These are phyloP conservation scores for Chytriomyces hyalinus DNA, from an alignment of 192 early-diverging fungal species.

Conservation along the genomic window DNA sequence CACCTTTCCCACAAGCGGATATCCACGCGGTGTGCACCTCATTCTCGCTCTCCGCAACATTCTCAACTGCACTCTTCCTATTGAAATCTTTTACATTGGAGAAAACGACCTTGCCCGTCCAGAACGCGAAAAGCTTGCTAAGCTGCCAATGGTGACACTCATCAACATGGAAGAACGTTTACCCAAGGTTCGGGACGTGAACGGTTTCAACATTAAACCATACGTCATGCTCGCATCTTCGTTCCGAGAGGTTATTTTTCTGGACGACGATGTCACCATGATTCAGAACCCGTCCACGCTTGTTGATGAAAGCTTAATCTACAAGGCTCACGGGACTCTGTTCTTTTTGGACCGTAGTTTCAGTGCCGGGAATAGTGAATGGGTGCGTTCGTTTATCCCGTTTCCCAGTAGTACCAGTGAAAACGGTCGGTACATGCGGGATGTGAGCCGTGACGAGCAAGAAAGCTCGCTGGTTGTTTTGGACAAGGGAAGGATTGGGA, in stretches of 20 bases:
- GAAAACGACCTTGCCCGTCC: conserved; percentile 22
- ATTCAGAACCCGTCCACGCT: conserved; percentile 59
- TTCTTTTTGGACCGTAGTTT: conserved; percentile 70
- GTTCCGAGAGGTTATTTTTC: conserved; percentile 67
- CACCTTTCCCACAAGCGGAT: conserved; percentile 29
- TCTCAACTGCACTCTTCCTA: conserved; percentile 58
- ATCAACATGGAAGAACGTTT: conserved; percentile 43
- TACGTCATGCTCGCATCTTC: conserved; percentile 65
- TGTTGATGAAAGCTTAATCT: conserved; percentile 45
- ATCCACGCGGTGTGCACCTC: conserved; percentile 26
- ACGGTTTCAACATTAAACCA: conserved; percentile 72
- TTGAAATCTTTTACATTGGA: conserved; percentile 63
- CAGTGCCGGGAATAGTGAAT: conserved; percentile 46
- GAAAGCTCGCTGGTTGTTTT: conserved; percentile 72
- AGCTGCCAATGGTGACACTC: conserved; percentile 29
- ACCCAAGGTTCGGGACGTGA: conserved; percentile 31
- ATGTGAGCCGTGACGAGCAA: conserved; percentile 59
- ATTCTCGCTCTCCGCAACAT: conserved; percentile 32
- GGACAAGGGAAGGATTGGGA: conserved; percentile 54
- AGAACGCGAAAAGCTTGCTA: conserved; percentile 14
- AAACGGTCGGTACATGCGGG: conserved; percentile 50
- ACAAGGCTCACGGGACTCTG: conserved; percentile 56
- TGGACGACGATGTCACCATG: conserved; percentile 71
- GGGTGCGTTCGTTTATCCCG: conserved; percentile 60
- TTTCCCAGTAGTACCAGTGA: conserved; percentile 46